phyloP scores from a whole-genome alignment of 1,284 basidiomycete species.

The Fomitopsis betulina region DNA sequence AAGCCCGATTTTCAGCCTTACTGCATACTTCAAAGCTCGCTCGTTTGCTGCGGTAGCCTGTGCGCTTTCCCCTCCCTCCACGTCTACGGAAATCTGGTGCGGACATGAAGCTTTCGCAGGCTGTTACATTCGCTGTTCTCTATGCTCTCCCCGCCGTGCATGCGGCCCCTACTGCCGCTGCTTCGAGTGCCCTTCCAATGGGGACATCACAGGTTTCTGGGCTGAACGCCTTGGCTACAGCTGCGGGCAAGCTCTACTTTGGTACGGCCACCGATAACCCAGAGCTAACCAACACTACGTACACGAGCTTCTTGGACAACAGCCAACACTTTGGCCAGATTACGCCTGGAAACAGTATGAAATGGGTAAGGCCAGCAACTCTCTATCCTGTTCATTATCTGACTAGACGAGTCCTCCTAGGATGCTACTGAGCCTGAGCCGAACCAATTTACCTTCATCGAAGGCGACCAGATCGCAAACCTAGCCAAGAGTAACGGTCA shows the following conservation, averaged over 20 bases:
- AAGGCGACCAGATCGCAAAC: constrained; percentile 41
- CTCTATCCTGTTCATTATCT: neutral
- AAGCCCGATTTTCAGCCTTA: neutral
- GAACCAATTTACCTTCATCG: constrained; percentile 41
- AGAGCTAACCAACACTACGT: constrained; percentile 42
- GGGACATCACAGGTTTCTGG: constrained; percentile 23
- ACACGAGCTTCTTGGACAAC: constrained; percentile 38
- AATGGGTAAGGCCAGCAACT: constrained; percentile 38
- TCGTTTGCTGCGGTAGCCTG: neutral
- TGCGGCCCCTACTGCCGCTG: neutral
- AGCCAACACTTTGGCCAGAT: constrained; percentile 43
- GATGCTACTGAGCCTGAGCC: constrained; percentile 49
- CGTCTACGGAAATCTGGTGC: neutral
- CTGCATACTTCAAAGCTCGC: neutral
- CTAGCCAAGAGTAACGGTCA: constrained; percentile 41
- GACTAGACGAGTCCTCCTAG: constrained; percentile 18
- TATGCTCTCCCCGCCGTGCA: neutral
- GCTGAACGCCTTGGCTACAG: constrained; percentile 37
- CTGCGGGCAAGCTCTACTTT: constrained; percentile 52
- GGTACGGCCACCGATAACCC: constrained; percentile 58
- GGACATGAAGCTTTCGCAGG: neutral
- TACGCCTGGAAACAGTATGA: constrained; percentile 53
- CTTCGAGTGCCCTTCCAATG: constrained; percentile 14
- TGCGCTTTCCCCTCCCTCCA: neutral
- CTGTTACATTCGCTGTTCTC: neutral